Evolutionary conservation across 805 yeast species (phyloP), one percentile per base, ranked within the genome.

Genomic region (Candida quercuum): DNA sequence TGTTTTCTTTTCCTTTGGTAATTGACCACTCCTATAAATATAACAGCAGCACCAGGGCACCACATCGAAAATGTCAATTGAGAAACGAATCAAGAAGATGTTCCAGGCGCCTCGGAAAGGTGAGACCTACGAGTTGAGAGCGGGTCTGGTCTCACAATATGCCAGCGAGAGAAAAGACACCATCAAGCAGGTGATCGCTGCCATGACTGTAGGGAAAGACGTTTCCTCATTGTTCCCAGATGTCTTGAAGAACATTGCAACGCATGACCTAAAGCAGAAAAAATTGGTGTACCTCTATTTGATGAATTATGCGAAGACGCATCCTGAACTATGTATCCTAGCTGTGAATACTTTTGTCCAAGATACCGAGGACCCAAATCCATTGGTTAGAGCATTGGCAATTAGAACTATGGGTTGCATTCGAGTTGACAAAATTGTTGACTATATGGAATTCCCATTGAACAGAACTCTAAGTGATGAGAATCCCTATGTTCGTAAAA

Each of bases 401-500:
- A 89, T 93, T 42, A 76, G 99, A 55, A 93, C 99, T 11, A 93
- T 93, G 99, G 98, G 99, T 0, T 91, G 97, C 66, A 88, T 93
- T 35, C 70, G 98, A 32, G 98, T 93, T 15, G 95, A 86, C 55
- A 89, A 85, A 60, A 89, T 93, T 79, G 86, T 88, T 30, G 98
- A 91, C 57, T 93, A 93, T 58, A 77, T 93, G 79, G 93, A 87
- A 46, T 80, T 82, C 16, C 99, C 99, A 1, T 67, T 93, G 46
- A 79, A 81, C 45, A 74, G 85, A 51, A 89, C 98, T 1, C 66
- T 93, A 49, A 72, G 69, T 41, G 99, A 93, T 63, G 97, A 89
- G 54, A 89, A 89, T 57, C 98, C 99, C 2, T 93, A 93, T 57
- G 99, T 93, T 35, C 73, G 99, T 45, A 93, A 94, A 54, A 93